Conservation (phyloP, 257 asterid species). For the Striga asiatica region DNA sequence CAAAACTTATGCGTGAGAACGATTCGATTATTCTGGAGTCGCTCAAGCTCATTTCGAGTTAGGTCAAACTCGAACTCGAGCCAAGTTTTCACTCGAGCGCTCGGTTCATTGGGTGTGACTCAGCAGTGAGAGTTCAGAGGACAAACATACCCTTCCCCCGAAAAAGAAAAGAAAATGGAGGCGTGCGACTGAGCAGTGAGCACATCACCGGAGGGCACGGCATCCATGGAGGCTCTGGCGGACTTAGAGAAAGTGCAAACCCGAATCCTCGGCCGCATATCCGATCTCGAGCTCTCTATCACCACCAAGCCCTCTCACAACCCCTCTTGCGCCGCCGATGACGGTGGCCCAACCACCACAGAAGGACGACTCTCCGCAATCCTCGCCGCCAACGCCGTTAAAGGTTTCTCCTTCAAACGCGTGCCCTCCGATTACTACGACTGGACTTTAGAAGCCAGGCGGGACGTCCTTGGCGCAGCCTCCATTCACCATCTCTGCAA, state of each 20-base stretch:
- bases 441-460: constrained; percentile 67
- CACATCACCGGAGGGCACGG: too few relatives aligned
- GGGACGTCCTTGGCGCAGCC: constrained; percentile 67
- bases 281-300: constrained; percentile 42
- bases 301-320: constrained; percentile 24
- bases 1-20: too few relatives aligned
- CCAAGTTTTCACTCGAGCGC: too few relatives aligned
- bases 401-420: constrained; percentile 67
- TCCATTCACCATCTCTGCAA: constrained; percentile 92
- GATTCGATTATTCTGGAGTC: too few relatives aligned
- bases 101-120: too few relatives aligned
- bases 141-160: too few relatives aligned
- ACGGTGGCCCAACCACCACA: constrained; percentile 36
- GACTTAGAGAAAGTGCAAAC: constrained; percentile 56
- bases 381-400: constrained; percentile 44
- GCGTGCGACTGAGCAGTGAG: too few relatives aligned
- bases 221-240: constrained; percentile 46
- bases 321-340: constrained; percentile 20
- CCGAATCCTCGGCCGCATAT: constrained; percentile 52
- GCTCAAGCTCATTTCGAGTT: too few relatives aligned
- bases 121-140: too few relatives aligned
- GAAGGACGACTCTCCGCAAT: constrained; percentile 66
- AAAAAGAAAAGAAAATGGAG: too few relatives aligned
- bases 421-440: constrained; percentile 74
- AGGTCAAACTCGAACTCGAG: too few relatives aligned